Evolutionary conservation across 345 rosid species (phyloP).

Genomic region (Theobroma cacao): DNA sequence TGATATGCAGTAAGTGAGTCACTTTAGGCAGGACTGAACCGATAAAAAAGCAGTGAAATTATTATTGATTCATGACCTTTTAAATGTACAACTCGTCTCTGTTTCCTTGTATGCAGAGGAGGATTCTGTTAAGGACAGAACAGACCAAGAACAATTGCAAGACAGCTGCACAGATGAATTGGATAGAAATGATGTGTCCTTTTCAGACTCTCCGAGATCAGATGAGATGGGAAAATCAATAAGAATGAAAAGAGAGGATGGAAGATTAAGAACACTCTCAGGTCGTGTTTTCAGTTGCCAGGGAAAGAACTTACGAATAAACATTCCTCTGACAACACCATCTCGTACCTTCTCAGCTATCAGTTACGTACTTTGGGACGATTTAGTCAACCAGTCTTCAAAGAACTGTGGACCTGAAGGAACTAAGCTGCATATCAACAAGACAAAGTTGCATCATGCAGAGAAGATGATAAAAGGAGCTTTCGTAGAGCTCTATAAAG

Average conservation of each 20-base stretch:
- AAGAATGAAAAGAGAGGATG: slow-evolving; percentile 45
- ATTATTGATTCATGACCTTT: not conserved
- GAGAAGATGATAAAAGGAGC: slow-evolving; percentile 95
- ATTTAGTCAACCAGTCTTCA: slow-evolving; percentile 62
- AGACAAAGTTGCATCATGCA: slow-evolving; percentile 73
- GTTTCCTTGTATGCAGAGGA: slow-evolving; percentile 47
- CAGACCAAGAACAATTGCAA: slow-evolving; percentile 54
- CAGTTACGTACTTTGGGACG: slow-evolving; percentile 70
- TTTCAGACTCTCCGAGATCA: slow-evolving; percentile 39
- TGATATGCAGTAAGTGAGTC: not conserved
- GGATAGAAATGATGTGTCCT: slow-evolving; percentile 33
- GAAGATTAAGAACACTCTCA: slow-evolving; percentile 43
- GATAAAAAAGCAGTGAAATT: not conserved
- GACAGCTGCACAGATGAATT: slow-evolving; percentile 40
- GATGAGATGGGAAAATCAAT: slow-evolving; percentile 45
- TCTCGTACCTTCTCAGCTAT: slow-evolving; percentile 81
- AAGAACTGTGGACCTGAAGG: slow-evolving; percentile 61
- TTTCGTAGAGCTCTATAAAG: slow-evolving; percentile 81
- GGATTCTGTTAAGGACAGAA: slow-evolving; percentile 55
- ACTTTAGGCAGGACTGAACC: not conserved
- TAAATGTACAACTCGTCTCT: not conserved
- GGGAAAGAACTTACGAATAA: slow-evolving; percentile 77
- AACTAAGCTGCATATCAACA: slow-evolving; percentile 61
- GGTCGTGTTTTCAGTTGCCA: slow-evolving; percentile 58
- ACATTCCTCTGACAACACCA: slow-evolving; percentile 86